Base-by-base conservation (phyloP, 2,329 filamentous ascomycete genomes). In the Lachnellula willkommii region DNA sequence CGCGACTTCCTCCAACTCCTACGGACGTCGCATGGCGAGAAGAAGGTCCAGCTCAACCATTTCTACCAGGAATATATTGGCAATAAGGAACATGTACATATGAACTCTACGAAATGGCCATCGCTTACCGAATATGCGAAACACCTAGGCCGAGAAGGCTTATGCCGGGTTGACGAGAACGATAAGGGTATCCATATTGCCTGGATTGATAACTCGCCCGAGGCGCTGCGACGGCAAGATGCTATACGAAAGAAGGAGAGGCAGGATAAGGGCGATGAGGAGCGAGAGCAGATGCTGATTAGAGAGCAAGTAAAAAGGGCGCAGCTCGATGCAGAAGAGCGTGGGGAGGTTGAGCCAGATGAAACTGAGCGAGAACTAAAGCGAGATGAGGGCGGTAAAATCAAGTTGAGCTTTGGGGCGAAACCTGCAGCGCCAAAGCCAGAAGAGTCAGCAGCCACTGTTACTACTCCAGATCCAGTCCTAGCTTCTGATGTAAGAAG, bases 51-150 rank as follows among this genome's bases (percentile, higher is more conserved):
- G 36, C 83, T 92, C 51, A 99, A 99, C 68, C 85, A 89, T 59
- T 97, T 97, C 71, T 99, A 99, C 73, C 90, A 97, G 70, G 87
- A 92, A 68, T 94, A 95, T 66, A 96, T 97, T 64, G 80, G 84
- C 15, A 87, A 93, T 64, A 91, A 92, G 71, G 81, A 90, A 66
- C 93, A 97, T 69, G 77, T 94, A 8, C 94, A 97, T 70, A 91
- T 97, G 88, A 96, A 96, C 72, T 79, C 90, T 7, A 97, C 94
- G 0, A 87, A 87, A 66, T 97, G 91, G 91, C 82, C 86, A 4
- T 89, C 83, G 53, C 74, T 99, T 64, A 93, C 91, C 2, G 91
- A 97, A 65, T 95, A 96, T 69, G 90, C 89, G 14, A 95, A 96
- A 68, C 77, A 89, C 66, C 75, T 99, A 1, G 92, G 93, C 0